Evolutionary conservation across 805 yeast species (phyloP).

Genomic region (Candida boleticola): DNA sequence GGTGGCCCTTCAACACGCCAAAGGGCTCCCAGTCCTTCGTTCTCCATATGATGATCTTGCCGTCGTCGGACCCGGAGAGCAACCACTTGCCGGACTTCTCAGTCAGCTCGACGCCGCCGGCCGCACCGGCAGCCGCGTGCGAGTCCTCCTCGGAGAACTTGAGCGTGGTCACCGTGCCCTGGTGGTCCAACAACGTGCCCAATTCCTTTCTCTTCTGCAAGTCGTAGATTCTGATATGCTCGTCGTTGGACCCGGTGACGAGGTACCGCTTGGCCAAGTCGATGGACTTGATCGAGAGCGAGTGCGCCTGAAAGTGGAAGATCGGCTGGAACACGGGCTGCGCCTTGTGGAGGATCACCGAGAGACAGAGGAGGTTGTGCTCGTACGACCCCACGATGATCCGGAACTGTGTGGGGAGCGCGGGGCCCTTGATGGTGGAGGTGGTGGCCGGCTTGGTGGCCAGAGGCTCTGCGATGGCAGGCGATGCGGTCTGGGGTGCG

Average conservation of each 20-base stretch:
- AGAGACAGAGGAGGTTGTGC: constrained; percentile 83
- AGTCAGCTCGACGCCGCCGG: constrained; percentile 7
- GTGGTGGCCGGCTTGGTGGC: background rate
- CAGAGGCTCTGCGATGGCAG: constrained; percentile 2
- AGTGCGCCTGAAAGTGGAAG: constrained; percentile 94
- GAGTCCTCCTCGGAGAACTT: constrained; percentile 59
- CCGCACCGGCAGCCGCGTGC: background rate
- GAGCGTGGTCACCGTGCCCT: constrained; percentile 80
- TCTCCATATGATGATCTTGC: constrained; percentile 88
- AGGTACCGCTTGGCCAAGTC: constrained; percentile 81
- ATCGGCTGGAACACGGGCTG: constrained; percentile 83
- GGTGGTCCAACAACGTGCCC: constrained; percentile 85
- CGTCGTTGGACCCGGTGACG: constrained; percentile 94
- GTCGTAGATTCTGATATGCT: constrained; percentile 91
- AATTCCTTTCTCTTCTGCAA: constrained; percentile 89
- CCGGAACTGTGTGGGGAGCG: constrained; percentile 55
- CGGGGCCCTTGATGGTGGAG: background rate
- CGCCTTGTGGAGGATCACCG: constrained; percentile 55
- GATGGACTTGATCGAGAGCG: constrained; percentile 80
- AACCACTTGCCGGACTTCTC: constrained; percentile 79
- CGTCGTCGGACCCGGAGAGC: constrained; percentile 87
- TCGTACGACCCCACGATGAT: constrained; percentile 94
- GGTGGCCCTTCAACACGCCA: constrained; percentile 87
- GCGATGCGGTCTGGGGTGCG: too few relatives aligned
- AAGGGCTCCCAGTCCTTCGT: constrained; percentile 95